Base-by-base conservation (phyloP, 2,329 filamentous ascomycete species). In the Arthroderma sp. region DNA sequence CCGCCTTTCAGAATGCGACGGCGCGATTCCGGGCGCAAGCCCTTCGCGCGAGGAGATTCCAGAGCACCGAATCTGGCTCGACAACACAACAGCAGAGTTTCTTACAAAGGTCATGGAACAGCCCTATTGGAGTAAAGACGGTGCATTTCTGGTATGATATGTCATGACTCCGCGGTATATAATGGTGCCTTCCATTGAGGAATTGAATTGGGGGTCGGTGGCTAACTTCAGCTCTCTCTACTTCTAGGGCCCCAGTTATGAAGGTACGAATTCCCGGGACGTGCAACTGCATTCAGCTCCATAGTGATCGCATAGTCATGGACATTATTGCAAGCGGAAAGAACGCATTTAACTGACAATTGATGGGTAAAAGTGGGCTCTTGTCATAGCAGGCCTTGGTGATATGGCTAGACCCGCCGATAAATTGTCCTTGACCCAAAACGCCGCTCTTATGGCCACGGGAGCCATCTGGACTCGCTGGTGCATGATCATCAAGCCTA, bases 381-480 rank as follows among this genome's bases (percentile, higher is more conserved):
- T 98, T 59, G 91, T 96, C 65, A 71, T 96, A 53, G 86, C 91
- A 55, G 91, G 91, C 61, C 77, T 94, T 62, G 82, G 86, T 56
- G 91, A 98, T 71, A 84, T 98, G 64, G 75, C 81, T 51, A 87
- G 91, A 55, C 91, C 91, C 30, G 86, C 84, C 51, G 85, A 93
- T 66, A 86, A 87, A 66, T 85, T 98, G 55, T 95, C 88, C 36
- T 72, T 95, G 51, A 91, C 85, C 29, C 88, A 95, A 69, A 98
- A 96, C 71, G 73, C 73, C 42, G 89, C 91, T 48, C 77, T 98
- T 55, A 91, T 86, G 61, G 80, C 80, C 56, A 98, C 91, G 6
- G 91, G 91, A 54, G 68, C 83, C 53, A 98, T 98, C 75, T 98
- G 91, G 91, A 98, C 91, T 38, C 79, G 91, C 54, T 98, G 91